A percentile compares a stretch with the other conserved stretches of the same genome.
These are phyloP conservation scores for Paramecium primaurelia DNA, from an alignment of 73 alveolate genomes.

Conservation along the genomic window DNA sequence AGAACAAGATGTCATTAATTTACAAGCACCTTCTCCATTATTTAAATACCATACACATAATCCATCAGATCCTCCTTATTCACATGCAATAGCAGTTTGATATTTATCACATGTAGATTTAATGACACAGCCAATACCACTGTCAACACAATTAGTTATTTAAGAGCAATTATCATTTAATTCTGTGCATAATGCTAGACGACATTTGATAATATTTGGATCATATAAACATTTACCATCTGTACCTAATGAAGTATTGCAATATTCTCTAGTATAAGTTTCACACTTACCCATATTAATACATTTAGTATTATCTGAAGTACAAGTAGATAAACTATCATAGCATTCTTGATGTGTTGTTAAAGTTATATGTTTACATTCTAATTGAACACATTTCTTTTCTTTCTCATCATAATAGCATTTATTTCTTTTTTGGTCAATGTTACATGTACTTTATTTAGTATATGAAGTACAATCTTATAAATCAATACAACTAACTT, in stretches of 20 bases:
- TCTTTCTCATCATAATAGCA: not conserved
- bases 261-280: not conserved
- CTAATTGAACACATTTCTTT: not conserved
- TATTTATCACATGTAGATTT: not conserved
- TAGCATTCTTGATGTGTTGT: not conserved
- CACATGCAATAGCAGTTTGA: not conserved
- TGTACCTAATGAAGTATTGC: not conserved
- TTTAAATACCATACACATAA: conserved; percentile 24
- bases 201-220: not conserved
- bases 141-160: not conserved
- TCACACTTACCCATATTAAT: not conserved
- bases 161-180: not conserved
- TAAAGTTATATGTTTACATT: not conserved
- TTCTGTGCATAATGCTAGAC: not conserved
- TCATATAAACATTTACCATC: conserved; percentile 9
- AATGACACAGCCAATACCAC: not conserved
- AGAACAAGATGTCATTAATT: not conserved
- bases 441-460: not conserved
- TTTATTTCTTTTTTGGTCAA: not conserved
- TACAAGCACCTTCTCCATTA: conserved; percentile 15
- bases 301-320: conserved; percentile 5
- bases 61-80: conserved; percentile 35
- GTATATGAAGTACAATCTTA: not conserved
- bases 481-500: not conserved
- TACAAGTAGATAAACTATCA: not conserved